phyloP scores from a whole-genome alignment of 2,329 filamentous ascomycete species.

The Ilyonectria sp. region DNA sequence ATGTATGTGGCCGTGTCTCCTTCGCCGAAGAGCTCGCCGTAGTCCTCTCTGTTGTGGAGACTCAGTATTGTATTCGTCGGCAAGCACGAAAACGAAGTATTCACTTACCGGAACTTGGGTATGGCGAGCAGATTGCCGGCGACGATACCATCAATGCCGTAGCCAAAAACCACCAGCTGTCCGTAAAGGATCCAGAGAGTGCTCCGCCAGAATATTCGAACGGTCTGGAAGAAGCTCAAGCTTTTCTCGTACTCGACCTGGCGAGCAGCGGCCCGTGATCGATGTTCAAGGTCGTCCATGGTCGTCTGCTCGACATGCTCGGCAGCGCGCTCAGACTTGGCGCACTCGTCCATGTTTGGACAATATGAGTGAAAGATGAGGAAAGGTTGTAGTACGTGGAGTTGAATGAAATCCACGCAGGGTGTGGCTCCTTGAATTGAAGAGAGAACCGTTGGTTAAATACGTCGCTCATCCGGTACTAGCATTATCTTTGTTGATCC shows the following conservation, averaged over 20 bases:
- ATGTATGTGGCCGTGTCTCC: slow-evolving; percentile 6
- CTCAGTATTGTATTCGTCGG: not conserved
- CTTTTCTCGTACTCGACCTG: slow-evolving; percentile 21
- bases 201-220: slow-evolving; percentile 17
- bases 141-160: slow-evolving; percentile 28
- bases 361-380: slow-evolving; percentile 1
- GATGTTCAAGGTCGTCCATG: not conserved
- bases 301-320: slow-evolving; percentile 20
- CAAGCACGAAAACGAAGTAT: not conserved
- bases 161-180: slow-evolving; percentile 23
- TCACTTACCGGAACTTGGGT: slow-evolving; percentile 23
- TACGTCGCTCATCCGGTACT: not conserved
- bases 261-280: slow-evolving; percentile 9
- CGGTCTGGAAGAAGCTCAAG: slow-evolving; percentile 14
- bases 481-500: not conserved
- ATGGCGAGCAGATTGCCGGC: slow-evolving; percentile 25
- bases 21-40: not conserved
- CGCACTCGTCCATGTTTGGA: not conserved
- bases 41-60: slow-evolving; percentile 9
- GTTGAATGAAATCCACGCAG: too few relatives aligned
- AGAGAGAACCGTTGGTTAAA: not conserved
- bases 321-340: slow-evolving; percentile 7
- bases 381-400: not conserved
- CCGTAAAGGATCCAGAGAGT: slow-evolving; percentile 28
- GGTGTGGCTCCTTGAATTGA: not conserved